These are phyloP conservation scores for Lentinula lateritia DNA, from an alignment of 768 basidiomycete genomes.

Conservation along the genomic window DNA sequence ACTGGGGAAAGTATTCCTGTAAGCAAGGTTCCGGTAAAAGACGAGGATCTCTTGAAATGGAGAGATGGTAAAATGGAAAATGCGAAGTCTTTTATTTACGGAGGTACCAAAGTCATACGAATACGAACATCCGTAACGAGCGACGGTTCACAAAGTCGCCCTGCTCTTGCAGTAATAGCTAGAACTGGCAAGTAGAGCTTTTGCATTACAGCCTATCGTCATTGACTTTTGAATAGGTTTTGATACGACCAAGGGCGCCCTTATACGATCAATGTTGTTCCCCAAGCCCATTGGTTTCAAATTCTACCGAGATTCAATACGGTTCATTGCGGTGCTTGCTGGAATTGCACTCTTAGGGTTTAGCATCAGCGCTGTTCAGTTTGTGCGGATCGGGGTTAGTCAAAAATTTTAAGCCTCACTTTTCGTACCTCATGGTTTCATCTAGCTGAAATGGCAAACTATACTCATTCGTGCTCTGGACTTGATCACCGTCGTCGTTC, in stretches of 20 bases:
- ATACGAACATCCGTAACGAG: slow-evolving; percentile 59
- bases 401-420: not conserved
- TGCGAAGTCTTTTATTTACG: slow-evolving; percentile 80
- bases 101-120: slow-evolving; percentile 87
- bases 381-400: slow-evolving; percentile 81
- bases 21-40: slow-evolving; percentile 81
- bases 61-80: slow-evolving; percentile 64
- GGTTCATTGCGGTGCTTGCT: slow-evolving; percentile 88
- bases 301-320: slow-evolving; percentile 89
- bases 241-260: slow-evolving; percentile 94
- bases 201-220: not conserved
- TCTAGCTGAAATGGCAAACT: slow-evolving; percentile 81
- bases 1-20: slow-evolving; percentile 98
- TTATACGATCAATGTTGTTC: slow-evolving; percentile 96
- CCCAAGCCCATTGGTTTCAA: slow-evolving; percentile 99
- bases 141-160: slow-evolving; percentile 46
- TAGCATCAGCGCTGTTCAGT: slow-evolving; percentile 86
- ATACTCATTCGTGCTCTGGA: slow-evolving; percentile 91
- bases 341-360: slow-evolving; percentile 92
- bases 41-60: slow-evolving; percentile 72
- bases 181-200: slow-evolving; percentile 59
- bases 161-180: slow-evolving; percentile 79
- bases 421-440: not conserved
- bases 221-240: slow-evolving; percentile 50
- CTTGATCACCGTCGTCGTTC: slow-evolving; percentile 94